Evolutionary conservation across 352 stramenopile genomes (phyloP), one percentile per base, ranked within the genome.

Genomic region (Thalassiosira ordinaria): DNA sequence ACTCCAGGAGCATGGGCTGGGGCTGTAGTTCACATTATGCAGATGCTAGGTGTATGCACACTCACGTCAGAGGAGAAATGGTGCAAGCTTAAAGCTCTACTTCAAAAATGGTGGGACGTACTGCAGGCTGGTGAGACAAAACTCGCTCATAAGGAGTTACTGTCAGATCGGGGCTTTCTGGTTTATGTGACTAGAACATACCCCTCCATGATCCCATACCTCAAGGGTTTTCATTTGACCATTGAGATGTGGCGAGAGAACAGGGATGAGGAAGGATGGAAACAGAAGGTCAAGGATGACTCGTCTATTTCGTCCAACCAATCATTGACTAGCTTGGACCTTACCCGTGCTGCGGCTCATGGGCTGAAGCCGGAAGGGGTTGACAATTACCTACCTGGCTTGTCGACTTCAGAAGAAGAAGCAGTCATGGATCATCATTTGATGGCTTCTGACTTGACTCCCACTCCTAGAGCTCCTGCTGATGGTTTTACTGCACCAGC

Each of bases 141-240:
- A 16, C 55, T 87, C n/a, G 41, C 71, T n/a, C 64, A 75, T 16
- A 78, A 83, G 41, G 39, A 73, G 11, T 26, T 86, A 0, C 31
- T 78, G 5, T 62, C 69, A 13, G 63, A 84, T 35, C 1, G 78
- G 18, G 85, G 85, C 0, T 91, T 89, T 41, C 31, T 91, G 7
- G 68, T 88, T 9, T 88, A 91, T 51, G 70, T 91, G 1, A 67
- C 62, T 5, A 52, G 55, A 0, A 85, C 82, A 0, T 89, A 89
- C 41, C 70, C 67, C 11, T 44, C 27, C 0, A 75, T 89, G 51
- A 62, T 76, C 0, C 86, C 86, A 6, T 89, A 90, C 52, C 26
- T 91, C 0, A 88, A 89, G 44, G 85, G 86, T n/a, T 78, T 90
- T 31, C 76, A 89, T 55, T 20, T 90, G 0, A 85, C 82, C 0